phyloP scores from a whole-genome alignment of 768 basidiomycete species.

The Suillus spraguei region DNA sequence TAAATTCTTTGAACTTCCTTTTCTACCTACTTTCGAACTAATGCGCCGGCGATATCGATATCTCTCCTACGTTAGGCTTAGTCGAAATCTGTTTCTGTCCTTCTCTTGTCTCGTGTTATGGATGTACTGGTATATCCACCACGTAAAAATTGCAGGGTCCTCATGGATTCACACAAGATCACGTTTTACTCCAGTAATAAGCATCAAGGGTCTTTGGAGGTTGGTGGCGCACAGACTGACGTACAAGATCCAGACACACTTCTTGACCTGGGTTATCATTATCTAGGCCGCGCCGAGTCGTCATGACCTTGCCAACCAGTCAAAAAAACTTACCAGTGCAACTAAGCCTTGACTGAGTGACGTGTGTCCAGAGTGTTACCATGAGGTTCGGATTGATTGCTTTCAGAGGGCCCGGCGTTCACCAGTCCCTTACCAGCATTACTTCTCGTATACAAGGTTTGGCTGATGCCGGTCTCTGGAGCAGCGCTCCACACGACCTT shows the following conservation, averaged over 20 bases:
- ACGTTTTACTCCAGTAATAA: background rate
- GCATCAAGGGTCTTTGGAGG: conserved; percentile 40
- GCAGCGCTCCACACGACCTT: conserved; percentile 51
- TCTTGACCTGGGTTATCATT: no score
- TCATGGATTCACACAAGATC: background rate
- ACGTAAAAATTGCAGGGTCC: background rate
- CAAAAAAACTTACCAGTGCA: no score
- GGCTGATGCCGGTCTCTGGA: conserved; percentile 28
- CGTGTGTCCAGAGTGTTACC: background rate
- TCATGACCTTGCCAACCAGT: no score
- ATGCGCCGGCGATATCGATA: background rate
- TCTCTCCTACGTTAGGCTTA: background rate
- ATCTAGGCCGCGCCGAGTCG: no score
- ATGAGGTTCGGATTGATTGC: conserved; percentile 30
- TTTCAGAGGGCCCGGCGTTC: conserved; percentile 45
- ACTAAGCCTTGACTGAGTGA: background rate
- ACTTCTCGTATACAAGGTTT: background rate
- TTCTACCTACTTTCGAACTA: background rate
- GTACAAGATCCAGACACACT: no score
- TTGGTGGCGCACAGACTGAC: conserved; percentile 40
- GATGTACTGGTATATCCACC: background rate
- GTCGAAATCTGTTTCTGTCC: background rate
- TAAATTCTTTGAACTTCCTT: background rate
- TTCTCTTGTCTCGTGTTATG: no score
- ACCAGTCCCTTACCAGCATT: conserved; percentile 37